phyloP scores from a whole-genome alignment of 805 yeast genomes.

The Spathaspora passalidarum region DNA sequence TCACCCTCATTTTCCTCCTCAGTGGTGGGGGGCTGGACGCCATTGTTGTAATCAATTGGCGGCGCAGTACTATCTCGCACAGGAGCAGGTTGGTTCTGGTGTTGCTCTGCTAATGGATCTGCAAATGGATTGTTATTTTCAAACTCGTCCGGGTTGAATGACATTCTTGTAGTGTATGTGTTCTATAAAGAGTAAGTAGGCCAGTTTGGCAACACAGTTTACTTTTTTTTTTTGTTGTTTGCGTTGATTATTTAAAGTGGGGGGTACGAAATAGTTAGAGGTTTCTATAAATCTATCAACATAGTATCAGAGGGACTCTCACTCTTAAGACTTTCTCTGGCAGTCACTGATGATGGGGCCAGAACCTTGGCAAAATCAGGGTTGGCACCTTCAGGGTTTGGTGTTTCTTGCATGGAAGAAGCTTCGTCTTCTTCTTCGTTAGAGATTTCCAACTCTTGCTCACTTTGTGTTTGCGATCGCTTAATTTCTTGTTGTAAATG shows the following conservation, averaged over 20 bases:
- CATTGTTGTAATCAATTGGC: not conserved
- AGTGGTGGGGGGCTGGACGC: not conserved
- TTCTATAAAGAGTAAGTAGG: not conserved
- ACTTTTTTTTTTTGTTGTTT: not conserved
- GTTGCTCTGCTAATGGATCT: constrained; percentile 18
- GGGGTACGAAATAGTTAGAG: not conserved
- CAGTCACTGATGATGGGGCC: no score
- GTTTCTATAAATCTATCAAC: not conserved
- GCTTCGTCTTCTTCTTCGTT: constrained; percentile 4
- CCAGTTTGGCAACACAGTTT: not conserved
- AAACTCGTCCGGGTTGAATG: constrained; percentile 35
- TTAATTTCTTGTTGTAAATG: constrained; percentile 1
- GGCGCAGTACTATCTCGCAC: not conserved
- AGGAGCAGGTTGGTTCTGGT: constrained; percentile 1
- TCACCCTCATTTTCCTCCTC: constrained; percentile 6
- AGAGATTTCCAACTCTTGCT: not conserved
- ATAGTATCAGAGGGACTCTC: not conserved
- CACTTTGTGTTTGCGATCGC: not conserved
- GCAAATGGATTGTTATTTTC: constrained; percentile 44
- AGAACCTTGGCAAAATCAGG: not conserved
- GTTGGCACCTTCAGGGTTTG: not conserved
- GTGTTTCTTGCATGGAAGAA: constrained; percentile 1
- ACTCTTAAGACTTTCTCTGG: not conserved
- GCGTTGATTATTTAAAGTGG: not conserved
- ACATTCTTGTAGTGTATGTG: not conserved